phyloP scores from a whole-genome alignment of 2,329 filamentous ascomycete genomes.

The Neodidymelliopsis sp. region DNA sequence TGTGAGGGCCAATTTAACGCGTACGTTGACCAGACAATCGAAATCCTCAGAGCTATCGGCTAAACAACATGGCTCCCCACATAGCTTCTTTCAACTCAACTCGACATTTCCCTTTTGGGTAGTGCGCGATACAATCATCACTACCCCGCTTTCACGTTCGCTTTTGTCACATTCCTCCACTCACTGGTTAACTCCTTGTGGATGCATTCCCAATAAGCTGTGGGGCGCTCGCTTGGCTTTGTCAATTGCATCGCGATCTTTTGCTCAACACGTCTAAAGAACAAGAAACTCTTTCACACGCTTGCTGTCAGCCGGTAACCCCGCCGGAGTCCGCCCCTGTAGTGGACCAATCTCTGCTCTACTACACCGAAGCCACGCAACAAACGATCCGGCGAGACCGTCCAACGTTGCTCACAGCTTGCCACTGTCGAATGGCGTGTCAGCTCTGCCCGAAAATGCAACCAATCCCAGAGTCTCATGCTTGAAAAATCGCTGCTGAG shows the following conservation, averaged over 20 bases:
- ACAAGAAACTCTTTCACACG: not conserved
- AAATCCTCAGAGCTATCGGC: not conserved
- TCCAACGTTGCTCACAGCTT: constrained; percentile 8
- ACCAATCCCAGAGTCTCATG: constrained; percentile 8
- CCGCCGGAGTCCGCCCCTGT: constrained; percentile 6
- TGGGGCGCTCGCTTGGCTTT: not conserved
- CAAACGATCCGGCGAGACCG: constrained; percentile 4
- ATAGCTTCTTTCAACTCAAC: not conserved
- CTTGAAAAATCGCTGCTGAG: constrained; percentile 11
- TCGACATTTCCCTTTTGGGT: constrained; percentile 9
- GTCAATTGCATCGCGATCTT: constrained; percentile 4
- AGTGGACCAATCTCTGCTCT: constrained; percentile 9
- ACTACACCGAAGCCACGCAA: constrained; percentile 5
- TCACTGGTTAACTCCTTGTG: not conserved
- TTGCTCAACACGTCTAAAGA: constrained; percentile 8
- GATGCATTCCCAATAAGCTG: not conserved
- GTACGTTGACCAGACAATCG: not conserved
- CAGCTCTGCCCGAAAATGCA: constrained; percentile 5
- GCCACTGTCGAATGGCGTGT: constrained; percentile 6
- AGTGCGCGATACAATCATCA: constrained; percentile 12
- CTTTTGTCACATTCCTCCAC: not conserved
- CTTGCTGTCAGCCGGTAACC: constrained; percentile 12
- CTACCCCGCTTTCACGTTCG: constrained; percentile 9
- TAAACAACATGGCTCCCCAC: constrained; percentile 3
- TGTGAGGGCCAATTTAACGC: not conserved